Percentiles rank a stretch among this genome's conserved stretches.
Evolutionary conservation across 495 filamentous ascomycete genomes (phyloP).

Genomic region (Hypoxylon fuscum): DNA sequence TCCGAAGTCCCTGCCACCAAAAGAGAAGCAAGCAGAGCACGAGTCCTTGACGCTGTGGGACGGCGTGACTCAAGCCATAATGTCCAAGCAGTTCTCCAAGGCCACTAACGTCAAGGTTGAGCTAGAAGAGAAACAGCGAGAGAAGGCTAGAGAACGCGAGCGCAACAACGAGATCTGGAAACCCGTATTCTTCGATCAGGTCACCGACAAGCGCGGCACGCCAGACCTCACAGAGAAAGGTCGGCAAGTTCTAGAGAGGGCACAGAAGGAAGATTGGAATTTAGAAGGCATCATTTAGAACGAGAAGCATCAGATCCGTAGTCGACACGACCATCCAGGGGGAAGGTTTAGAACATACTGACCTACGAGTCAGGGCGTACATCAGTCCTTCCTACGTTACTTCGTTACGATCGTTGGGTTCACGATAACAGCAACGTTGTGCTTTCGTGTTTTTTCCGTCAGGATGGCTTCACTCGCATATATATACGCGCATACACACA

Average conservation of each 20-base stretch:
- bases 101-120: slow-evolving; percentile 90
- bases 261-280: slow-evolving; percentile 69
- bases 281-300: slow-evolving; percentile 52
- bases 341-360: slow-evolving; percentile 5
- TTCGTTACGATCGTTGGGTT: slow-evolving; percentile 33
- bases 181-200: slow-evolving; percentile 88
- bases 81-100: slow-evolving; percentile 79
- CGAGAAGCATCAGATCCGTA: not conserved
- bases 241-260: slow-evolving; percentile 69
- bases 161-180: slow-evolving; percentile 73
- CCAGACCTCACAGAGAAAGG: slow-evolving; percentile 85
- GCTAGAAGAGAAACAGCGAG: slow-evolving; percentile 88
- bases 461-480: slow-evolving; percentile 37
- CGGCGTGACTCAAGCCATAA: slow-evolving; percentile 86
- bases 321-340: not conserved
- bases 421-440: slow-evolving; percentile 18
- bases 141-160: slow-evolving; percentile 82
- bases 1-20: slow-evolving; percentile 79
- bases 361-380: slow-evolving; percentile 1
- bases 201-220: slow-evolving; percentile 75
- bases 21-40: slow-evolving; percentile 80
- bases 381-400: not conserved
- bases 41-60: slow-evolving; percentile 92
- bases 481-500: slow-evolving; percentile 29
- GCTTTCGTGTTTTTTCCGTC: not conserved